phyloP scores from a whole-genome alignment of 148 eudicot species.

The Cornus florida region DNA sequence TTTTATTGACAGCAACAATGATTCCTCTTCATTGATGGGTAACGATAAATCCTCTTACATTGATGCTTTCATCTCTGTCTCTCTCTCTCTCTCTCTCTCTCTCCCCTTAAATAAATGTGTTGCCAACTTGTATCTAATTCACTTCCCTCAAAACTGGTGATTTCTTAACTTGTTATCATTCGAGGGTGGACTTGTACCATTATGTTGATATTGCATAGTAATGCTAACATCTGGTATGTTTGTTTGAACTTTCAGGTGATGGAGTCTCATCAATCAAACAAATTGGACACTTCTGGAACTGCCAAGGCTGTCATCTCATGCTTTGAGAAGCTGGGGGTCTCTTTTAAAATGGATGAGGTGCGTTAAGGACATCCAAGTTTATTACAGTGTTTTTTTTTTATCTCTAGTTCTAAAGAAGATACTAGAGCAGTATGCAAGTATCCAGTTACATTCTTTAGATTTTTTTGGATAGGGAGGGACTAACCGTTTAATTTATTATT shows the following conservation, averaged over 20 bases:
- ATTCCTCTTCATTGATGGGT: too few species aligned
- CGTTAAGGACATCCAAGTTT: slow-evolving; percentile 5
- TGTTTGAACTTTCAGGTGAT: slow-evolving; percentile 48
- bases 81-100: too few species aligned
- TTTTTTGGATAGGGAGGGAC: background rate
- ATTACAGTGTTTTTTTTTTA: background rate
- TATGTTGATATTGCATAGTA: background rate
- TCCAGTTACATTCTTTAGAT: background rate
- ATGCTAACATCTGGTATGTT: background rate
- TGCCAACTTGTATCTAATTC: too few species aligned
- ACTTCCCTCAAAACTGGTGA: background rate
- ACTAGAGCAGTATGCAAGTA: background rate
- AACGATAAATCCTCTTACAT: too few species aligned
- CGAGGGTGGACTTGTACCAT: background rate
- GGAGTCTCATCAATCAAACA: slow-evolving; percentile 89
- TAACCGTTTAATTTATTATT: too few species aligned
- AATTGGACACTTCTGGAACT: slow-evolving; percentile 90
- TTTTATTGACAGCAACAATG: too few species aligned
- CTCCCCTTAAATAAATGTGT: too few species aligned
- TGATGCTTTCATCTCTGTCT: too few species aligned
- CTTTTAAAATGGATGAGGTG: slow-evolving; percentile 73
- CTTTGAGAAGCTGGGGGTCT: slow-evolving; percentile 85
- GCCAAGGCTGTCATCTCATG: slow-evolving; percentile 95
- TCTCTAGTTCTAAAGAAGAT: background rate
- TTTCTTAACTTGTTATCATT: background rate